Conservation (phyloP, 176 grass and related monocot genomes). For the Phoenix roebelenii region DNA sequence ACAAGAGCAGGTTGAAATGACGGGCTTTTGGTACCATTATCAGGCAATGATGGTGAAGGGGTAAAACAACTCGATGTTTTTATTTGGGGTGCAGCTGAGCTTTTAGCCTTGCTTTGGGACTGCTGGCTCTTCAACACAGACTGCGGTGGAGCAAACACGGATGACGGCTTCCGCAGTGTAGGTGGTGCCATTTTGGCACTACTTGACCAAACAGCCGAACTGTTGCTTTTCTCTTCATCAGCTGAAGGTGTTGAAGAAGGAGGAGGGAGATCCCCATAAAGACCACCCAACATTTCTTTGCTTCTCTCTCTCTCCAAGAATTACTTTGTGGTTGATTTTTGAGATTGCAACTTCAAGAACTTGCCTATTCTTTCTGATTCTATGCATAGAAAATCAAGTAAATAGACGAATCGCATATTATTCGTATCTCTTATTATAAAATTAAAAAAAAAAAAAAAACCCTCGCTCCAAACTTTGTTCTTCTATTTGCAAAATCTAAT, state of each 20-base stretch:
- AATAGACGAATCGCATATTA: too few species aligned
- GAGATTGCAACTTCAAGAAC: too few species aligned
- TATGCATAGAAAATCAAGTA: too few species aligned
- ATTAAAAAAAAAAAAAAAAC: too few species aligned
- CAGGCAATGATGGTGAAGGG: background rate
- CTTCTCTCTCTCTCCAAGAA: background rate
- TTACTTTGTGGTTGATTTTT: too few species aligned
- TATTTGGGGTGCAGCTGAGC: slow-evolving; percentile 16
- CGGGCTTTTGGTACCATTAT: slow-evolving; percentile 11
- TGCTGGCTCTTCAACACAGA: slow-evolving; percentile 56
- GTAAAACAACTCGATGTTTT: background rate
- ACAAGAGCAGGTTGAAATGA: slow-evolving; percentile 70
- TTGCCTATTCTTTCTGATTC: too few species aligned
- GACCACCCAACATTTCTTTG: slow-evolving; percentile 64
- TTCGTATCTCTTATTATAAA: too few species aligned
- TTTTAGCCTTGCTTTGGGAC: slow-evolving; percentile 24
- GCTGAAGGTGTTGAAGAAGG: slow-evolving; percentile 43
- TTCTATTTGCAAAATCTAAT: too few species aligned
- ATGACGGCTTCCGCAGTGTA: slow-evolving; percentile 68
- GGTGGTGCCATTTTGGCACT: slow-evolving; percentile 88
- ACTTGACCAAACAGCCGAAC: slow-evolving; percentile 81
- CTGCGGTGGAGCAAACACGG: slow-evolving; percentile 53
- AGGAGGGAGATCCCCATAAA: slow-evolving; percentile 94
- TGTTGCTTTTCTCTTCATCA: slow-evolving; percentile 67
- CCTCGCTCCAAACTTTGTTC: too few species aligned